phyloP scores from a whole-genome alignment of 306 rosid species.

The Vicia villosa region DNA sequence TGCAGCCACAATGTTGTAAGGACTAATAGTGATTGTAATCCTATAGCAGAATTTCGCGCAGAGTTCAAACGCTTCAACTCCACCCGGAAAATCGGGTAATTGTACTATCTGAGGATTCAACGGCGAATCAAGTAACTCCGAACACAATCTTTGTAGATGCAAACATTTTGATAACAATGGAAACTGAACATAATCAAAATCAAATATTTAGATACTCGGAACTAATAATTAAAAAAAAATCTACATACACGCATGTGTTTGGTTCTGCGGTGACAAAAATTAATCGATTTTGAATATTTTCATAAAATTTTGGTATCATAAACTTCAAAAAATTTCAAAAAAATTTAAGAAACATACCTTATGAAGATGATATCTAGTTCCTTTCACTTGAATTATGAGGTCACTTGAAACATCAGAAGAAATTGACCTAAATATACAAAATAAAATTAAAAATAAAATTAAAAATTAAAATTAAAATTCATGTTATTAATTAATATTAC shows the following conservation, averaged over 20 bases:
- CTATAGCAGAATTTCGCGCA: constrained; percentile 96
- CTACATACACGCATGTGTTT: neutral
- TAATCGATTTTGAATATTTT: neutral
- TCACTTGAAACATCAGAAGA: constrained; percentile 93
- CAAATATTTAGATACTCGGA: constrained; percentile 9
- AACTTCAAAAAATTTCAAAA: neutral
- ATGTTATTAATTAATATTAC: constrained; percentile 13
- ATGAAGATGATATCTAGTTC: constrained; percentile 82
- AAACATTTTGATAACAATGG: constrained; percentile 87
- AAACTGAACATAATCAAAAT: constrained; percentile 58
- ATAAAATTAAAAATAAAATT: constrained; percentile 7
- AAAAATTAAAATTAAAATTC: neutral
- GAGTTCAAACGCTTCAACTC: constrained; percentile 76
- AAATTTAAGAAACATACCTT: constrained; percentile 54
- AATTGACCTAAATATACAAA: constrained; percentile 70
- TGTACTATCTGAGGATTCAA: constrained; percentile 64
- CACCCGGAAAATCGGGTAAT: constrained; percentile 82
- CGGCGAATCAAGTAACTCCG: constrained; percentile 63
- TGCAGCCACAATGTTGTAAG: constrained; percentile 83
- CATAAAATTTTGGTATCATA: neutral
- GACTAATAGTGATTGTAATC: constrained; percentile 75
- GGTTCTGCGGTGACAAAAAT: neutral
- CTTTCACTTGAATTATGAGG: constrained; percentile 88
- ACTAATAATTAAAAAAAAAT: neutral
- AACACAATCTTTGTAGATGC: constrained; percentile 69